Percentiles rank a stretch among this genome's conserved stretches.
Conservation (phyloP, 192 early-diverging fungal species). For the Gaertneriomyces semiglobifer region DNA sequence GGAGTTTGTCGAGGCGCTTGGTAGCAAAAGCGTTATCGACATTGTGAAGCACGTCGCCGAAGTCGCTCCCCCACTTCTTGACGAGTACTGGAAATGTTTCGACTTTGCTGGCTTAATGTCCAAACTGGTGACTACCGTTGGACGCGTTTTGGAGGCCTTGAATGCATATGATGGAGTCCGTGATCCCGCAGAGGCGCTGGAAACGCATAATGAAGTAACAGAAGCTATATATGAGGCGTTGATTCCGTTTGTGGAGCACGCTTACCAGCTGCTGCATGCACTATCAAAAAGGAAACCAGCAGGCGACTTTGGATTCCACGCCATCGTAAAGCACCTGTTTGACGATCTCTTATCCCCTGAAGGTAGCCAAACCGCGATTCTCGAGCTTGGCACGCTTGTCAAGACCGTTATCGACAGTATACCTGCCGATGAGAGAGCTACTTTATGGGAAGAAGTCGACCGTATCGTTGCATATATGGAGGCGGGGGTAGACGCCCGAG, state of each 20-base stretch:
- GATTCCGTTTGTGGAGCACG: conserved; percentile 21
- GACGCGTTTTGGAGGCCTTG: conserved; percentile 10
- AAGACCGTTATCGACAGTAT: neutral
- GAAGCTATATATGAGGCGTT: neutral
- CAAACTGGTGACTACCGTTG: conserved; percentile 26
- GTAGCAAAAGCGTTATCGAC: conserved; percentile 24
- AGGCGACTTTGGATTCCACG: conserved; percentile 26
- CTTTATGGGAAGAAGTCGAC: conserved; percentile 33
- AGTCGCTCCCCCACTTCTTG: conserved; percentile 29
- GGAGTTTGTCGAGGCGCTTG: conserved; percentile 33
- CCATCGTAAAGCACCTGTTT: conserved; percentile 26
- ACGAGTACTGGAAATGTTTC: conserved; percentile 38
- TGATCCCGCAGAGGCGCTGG: neutral
- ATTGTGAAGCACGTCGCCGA: conserved; percentile 29
- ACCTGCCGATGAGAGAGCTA: neutral
- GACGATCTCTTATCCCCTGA: neutral
- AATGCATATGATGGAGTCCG: conserved; percentile 20
- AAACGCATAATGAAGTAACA: conserved; percentile 3
- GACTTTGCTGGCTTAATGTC: conserved; percentile 26
- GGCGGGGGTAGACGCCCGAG: conserved; percentile 27
- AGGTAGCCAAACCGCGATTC: neutral
- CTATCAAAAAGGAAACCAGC: conserved; percentile 11
- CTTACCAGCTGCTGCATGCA: conserved; percentile 29
- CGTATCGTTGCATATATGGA: conserved; percentile 17
- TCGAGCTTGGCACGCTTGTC: conserved; percentile 4